Evolutionary conservation across 1,139 yeast genomes (phyloP).

Genomic region (Pichia inconspicua): DNA sequence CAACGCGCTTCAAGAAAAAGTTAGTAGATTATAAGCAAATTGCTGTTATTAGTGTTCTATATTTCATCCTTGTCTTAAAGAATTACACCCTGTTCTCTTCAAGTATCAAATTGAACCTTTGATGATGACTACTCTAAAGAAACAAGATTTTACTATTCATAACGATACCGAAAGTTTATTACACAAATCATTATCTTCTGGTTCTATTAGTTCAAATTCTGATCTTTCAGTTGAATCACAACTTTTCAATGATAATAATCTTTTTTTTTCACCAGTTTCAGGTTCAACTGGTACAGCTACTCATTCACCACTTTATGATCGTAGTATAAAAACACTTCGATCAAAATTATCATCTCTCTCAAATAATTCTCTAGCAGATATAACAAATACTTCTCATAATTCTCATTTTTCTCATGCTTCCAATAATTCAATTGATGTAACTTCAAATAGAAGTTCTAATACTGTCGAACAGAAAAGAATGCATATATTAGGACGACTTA

Average conservation of each 20-base stretch:
- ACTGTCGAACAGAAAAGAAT: conserved; percentile 8
- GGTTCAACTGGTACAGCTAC: neutral
- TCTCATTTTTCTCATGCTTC: conserved; percentile 6
- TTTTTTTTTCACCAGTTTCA: conserved; percentile 1
- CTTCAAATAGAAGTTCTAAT: neutral
- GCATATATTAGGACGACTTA: conserved; percentile 5
- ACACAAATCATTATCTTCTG: neutral
- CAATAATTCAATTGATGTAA: neutral
- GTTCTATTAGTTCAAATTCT: neutral
- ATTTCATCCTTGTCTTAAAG: too few relatives aligned
- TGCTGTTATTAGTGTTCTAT: too few relatives aligned
- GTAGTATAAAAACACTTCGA: neutral
- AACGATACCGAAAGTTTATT: neutral
- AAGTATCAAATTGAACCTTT: too few relatives aligned
- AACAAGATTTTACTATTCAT: neutral
- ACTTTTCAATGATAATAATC: conserved; percentile 6
- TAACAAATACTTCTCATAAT: conserved; percentile 1
- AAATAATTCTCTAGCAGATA: neutral
- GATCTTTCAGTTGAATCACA: neutral
- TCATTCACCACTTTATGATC: neutral
- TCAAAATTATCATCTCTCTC: neutral
- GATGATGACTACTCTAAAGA: neutral
- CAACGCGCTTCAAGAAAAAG: neutral
- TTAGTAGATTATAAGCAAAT: too few relatives aligned
- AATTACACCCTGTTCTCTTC: neutral